Percentiles rank a stretch among this genome's conserved stretches.
Evolutionary conservation across 2,329 filamentous ascomycete species (phyloP).

Genomic region (Beauveria caledonica): DNA sequence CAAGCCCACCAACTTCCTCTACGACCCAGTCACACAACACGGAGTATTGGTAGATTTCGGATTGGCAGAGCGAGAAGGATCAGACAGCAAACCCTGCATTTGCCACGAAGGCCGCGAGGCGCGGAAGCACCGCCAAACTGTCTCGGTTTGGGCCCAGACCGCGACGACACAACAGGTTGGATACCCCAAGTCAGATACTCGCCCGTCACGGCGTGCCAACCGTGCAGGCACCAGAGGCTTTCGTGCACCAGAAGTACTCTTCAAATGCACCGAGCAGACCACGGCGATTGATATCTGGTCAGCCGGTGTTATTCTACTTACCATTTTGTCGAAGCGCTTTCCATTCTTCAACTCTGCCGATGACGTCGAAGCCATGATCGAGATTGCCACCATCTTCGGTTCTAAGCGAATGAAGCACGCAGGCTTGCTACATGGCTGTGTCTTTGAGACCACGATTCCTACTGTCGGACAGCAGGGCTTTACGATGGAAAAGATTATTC

Average conservation of each 20-base stretch:
- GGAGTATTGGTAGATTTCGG: constrained; percentile 98
- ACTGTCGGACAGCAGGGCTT: constrained; percentile 83
- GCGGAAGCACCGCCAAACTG: constrained; percentile 51
- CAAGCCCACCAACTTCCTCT: constrained; percentile 96
- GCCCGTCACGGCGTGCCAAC: constrained; percentile 84
- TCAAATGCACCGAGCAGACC: constrained; percentile 94
- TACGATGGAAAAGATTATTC: constrained; percentile 82
- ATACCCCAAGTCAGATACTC: constrained; percentile 84
- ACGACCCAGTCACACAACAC: constrained; percentile 69
- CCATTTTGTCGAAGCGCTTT: constrained; percentile 82
- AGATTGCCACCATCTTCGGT: constrained; percentile 94
- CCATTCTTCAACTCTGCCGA: constrained; percentile 99
- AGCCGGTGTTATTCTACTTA: constrained; percentile 93
- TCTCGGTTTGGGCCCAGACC: constrained; percentile 48
- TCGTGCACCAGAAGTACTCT: constrained; percentile 88
- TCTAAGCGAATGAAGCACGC: constrained; percentile 73
- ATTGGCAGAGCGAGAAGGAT: constrained; percentile 77
- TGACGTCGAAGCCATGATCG: constrained; percentile 94
- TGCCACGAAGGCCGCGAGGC: constrained; percentile 60
- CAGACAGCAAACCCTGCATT: constrained; percentile 71
- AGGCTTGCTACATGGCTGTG: constrained; percentile 77
- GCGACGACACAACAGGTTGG: constrained; percentile 47
- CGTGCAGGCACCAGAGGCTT: constrained; percentile 92
- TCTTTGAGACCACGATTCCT: constrained; percentile 88
- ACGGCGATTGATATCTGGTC: constrained; percentile 97